Conservation (phyloP, 2,329 filamentous ascomycete species). For the Sclerotinia nivalis region DNA sequence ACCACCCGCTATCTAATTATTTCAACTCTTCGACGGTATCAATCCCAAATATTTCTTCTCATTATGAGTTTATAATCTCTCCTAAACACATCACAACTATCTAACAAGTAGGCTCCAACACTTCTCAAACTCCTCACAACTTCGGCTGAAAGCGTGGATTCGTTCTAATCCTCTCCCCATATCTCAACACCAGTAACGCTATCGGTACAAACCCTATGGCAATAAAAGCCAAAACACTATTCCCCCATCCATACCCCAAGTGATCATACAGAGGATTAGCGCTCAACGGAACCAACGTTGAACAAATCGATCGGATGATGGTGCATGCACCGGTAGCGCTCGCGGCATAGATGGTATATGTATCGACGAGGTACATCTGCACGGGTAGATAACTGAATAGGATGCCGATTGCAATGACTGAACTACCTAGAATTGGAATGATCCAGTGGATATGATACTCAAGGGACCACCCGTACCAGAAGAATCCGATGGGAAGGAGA, state of each 20-base stretch:
- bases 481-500: conserved; percentile 53
- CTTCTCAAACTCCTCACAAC: not conserved
- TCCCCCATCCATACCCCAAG: conserved; percentile 13
- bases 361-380: conserved; percentile 54
- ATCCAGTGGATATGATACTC: conserved; percentile 58
- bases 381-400: conserved; percentile 42
- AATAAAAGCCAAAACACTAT: conserved; percentile 13
- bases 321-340: conserved; percentile 10
- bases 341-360: conserved; percentile 32
- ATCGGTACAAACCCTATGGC: conserved; percentile 9
- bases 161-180: conserved; percentile 15
- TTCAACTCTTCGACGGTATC: not conserved
- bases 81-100: not conserved
- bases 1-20: not conserved
- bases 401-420: conserved; percentile 51
- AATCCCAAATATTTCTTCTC: not conserved
- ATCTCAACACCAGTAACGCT: conserved; percentile 5
- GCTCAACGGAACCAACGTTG: not conserved
- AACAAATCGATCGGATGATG: not conserved
- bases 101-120: not conserved
- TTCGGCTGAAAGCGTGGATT: conserved; percentile 13
- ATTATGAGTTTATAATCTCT: not conserved
- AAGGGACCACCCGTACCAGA: conserved; percentile 61
- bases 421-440: conserved; percentile 53
- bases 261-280: not conserved